phyloP scores from a whole-genome alignment of 2,329 filamentous ascomycete species.

The Monosporascus sp. region DNA sequence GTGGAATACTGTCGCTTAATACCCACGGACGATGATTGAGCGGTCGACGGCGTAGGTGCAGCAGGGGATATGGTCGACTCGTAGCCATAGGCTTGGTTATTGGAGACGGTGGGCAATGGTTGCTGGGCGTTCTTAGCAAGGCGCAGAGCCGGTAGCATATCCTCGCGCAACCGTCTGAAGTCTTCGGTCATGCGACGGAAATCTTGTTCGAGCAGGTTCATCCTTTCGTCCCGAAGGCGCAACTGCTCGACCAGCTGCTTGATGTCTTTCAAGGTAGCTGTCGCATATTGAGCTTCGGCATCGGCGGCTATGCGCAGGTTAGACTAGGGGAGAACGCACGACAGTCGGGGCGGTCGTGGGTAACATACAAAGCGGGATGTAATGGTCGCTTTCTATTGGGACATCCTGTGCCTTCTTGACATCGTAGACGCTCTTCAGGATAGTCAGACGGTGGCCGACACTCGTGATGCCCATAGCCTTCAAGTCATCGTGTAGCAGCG shows the following conservation, averaged over 20 bases:
- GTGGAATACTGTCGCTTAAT: slow-evolving; percentile 71
- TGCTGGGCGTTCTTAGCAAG: slow-evolving; percentile 89
- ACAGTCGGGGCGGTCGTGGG: slow-evolving; percentile 1
- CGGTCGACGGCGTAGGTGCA: slow-evolving; percentile 50
- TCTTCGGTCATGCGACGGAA: slow-evolving; percentile 81
- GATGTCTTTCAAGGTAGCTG: slow-evolving; percentile 89
- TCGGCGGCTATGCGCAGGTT: slow-evolving; percentile 65
- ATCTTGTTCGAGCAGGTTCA: slow-evolving; percentile 77
- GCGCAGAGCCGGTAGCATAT: slow-evolving; percentile 84
- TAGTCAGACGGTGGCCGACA: slow-evolving; percentile 89
- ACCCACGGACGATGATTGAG: slow-evolving; percentile 45
- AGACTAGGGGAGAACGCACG: slow-evolving; percentile 1
- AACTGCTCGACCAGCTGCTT: slow-evolving; percentile 86
- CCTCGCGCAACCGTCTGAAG: slow-evolving; percentile 82
- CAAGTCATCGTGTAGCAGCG: slow-evolving; percentile 84
- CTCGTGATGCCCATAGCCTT: slow-evolving; percentile 92
- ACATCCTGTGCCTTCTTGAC: slow-evolving; percentile 93
- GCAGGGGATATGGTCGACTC: slow-evolving; percentile 53
- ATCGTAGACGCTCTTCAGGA: slow-evolving; percentile 94
- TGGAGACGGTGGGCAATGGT: slow-evolving; percentile 61
- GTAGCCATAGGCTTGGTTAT: slow-evolving; percentile 44
- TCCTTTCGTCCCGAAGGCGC: slow-evolving; percentile 83
- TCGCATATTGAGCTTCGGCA: slow-evolving; percentile 76
- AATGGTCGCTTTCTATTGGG: slow-evolving; percentile 87
- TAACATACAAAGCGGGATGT: slow-evolving; percentile 80